Evolutionary conservation across 108 stramenopile species (phyloP), one percentile per base, ranked within the genome.

Genomic region (Nitzschia palea): DNA sequence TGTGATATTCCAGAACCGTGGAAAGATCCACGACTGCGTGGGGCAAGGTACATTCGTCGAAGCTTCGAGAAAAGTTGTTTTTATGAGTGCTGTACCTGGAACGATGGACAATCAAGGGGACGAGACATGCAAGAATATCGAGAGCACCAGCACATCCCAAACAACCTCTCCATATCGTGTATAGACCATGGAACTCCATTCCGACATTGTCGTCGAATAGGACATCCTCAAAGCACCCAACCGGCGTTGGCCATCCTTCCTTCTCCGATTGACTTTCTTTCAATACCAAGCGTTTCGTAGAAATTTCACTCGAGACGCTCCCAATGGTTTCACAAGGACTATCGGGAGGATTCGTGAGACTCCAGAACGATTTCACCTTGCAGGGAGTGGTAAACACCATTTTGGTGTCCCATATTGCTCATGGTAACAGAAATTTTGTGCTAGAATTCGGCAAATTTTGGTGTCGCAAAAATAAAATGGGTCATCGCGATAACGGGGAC

Each of bases 131-230:
- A 30, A 29, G 12, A 4, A 66, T 22, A 54, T 66, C 65, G 3
- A 66, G 6, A n/a, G 23, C 3, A 3, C 65, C 65, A 23, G 65
- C 65, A 36, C 32, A 40, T 25, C 65, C 65, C 31, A 66, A 26
- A 33, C 22, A 27, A 25, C 53, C 12, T 40, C 17, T 35, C 65
- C 65, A 66, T 23, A 45, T 12, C 20, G 12, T 8, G 36, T 20
- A 5, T 4, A 40, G 17, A 29, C 17, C 54, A 4, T 55, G 54
- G 27, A 47, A 40, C 29, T 45, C 44, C 23, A 29, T 23, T 6
- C 37, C 58, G 10, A 22, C 33, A 3, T 55, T 27, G 14, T 4
- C 3, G 29, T 32, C 55, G 12, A 33, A 23, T 14, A 33, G 8
- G 26, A 32, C 55, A 33, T 55, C 30, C 9, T 32, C 30, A 33